Conservation (phyloP, 208 protist genomes). For the Leishmania guyanensis region DNA sequence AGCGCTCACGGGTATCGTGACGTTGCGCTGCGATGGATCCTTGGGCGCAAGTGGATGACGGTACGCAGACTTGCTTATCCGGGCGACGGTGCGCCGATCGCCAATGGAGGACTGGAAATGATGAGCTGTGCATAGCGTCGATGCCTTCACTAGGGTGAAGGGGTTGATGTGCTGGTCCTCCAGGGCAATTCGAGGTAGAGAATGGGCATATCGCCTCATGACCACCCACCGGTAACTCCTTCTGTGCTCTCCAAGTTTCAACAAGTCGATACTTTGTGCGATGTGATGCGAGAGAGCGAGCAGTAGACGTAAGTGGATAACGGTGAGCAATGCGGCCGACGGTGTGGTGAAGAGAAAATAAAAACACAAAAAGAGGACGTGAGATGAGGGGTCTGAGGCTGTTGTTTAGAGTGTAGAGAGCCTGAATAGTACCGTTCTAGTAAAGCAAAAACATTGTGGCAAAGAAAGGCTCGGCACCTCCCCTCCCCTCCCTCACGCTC, state of each 20-base stretch:
- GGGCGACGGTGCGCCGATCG: slow-evolving; percentile 51
- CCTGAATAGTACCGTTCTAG: neutral
- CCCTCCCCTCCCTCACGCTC: neutral
- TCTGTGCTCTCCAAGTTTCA: neutral
- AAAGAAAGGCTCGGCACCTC: neutral
- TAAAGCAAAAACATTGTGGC: neutral
- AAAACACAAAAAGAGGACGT: neutral
- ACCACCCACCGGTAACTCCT: too few species aligned
- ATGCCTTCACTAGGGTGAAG: neutral
- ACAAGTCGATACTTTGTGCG: neutral
- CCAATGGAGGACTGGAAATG: slow-evolving; percentile 57
- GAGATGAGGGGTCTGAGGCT: neutral
- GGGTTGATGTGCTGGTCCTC: neutral
- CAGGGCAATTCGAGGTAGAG: neutral
- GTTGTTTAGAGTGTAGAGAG: neutral
- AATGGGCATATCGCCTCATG: slow-evolving; percentile 3
- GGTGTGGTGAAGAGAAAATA: neutral
- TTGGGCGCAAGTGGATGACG: slow-evolving; percentile 73
- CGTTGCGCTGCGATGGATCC: slow-evolving; percentile 76
- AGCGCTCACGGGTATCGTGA: slow-evolving; percentile 57
- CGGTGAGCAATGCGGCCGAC: neutral
- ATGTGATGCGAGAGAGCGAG: neutral
- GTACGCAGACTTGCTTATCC: slow-evolving; percentile 54
- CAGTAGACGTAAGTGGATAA: neutral
- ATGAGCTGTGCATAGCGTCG: neutral